A percentile compares a stretch with the other conserved stretches of the same genome.
phyloP scores from a whole-genome alignment of 129 eudicot genomes.

The Arctium lappa region DNA sequence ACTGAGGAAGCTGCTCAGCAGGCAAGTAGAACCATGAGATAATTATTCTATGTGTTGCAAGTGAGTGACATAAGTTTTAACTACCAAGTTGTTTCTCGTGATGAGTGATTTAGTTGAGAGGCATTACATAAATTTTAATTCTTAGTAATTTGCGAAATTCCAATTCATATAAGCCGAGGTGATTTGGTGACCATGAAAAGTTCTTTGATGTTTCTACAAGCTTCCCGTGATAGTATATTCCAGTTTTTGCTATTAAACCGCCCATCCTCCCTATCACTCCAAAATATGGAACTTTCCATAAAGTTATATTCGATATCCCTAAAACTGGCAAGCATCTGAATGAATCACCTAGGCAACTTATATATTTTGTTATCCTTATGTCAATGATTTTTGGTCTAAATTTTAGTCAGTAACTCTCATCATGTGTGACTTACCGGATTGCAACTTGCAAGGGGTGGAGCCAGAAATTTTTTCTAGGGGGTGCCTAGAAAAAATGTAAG shows the following conservation, averaged over 20 bases:
- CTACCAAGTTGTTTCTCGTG: not conserved
- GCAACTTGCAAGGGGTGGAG: too few relatives aligned
- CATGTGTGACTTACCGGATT: too few relatives aligned
- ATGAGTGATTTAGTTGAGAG: not conserved
- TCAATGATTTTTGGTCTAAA: too few relatives aligned
- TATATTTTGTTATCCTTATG: too few relatives aligned
- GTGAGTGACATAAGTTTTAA: not conserved
- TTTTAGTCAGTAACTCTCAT: too few relatives aligned
- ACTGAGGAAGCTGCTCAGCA: slow-evolving; percentile 67
- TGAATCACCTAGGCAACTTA: too few relatives aligned
- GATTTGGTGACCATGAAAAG: not conserved
- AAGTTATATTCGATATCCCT: too few relatives aligned
- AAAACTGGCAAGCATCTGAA: too few relatives aligned
- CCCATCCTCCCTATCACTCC: too few relatives aligned
- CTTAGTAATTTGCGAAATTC: not conserved
- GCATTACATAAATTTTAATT: not conserved
- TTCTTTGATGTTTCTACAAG: not conserved
- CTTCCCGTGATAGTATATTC: not conserved
- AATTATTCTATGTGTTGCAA: not conserved
- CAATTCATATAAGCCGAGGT: not conserved
- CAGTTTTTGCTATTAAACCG: not conserved
- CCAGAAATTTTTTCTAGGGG: too few relatives aligned
- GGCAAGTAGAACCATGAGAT: slow-evolving; percentile 29
- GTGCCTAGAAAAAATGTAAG: too few relatives aligned
- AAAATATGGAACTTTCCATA: too few relatives aligned